A percentile compares a stretch with the other conserved stretches of the same genome.
phyloP scores from a whole-genome alignment of 2,329 filamentous ascomycete genomes.

The Harringtonia lauricola region DNA sequence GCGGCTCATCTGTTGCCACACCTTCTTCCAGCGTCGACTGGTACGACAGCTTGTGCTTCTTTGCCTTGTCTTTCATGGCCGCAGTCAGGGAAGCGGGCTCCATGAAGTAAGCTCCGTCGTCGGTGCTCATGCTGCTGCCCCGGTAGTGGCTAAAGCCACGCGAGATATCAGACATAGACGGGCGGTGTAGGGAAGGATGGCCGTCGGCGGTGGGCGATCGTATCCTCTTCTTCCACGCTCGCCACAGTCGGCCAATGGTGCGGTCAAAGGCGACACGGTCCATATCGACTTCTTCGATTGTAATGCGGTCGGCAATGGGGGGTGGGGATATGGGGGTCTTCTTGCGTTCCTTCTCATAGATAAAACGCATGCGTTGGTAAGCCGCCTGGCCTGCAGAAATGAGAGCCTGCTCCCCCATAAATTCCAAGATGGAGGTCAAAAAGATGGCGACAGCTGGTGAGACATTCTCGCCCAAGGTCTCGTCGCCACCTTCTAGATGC shows the following conservation, averaged over 20 bases:
- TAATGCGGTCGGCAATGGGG: slow-evolving; percentile 51
- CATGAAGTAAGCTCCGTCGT: too few relatives aligned
- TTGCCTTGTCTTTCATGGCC: too few relatives aligned
- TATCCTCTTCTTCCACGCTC: slow-evolving; percentile 85
- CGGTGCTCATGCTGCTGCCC: not conserved
- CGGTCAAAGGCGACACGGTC: slow-evolving; percentile 86
- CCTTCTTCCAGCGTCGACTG: too few relatives aligned
- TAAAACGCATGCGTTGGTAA: slow-evolving; percentile 52
- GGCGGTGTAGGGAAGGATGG: slow-evolving; percentile 33
- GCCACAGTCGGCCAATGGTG: slow-evolving; percentile 81
- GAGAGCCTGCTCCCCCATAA: slow-evolving; percentile 82
- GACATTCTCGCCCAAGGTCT: slow-evolving; percentile 55
- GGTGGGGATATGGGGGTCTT: slow-evolving; percentile 33
- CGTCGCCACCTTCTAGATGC: slow-evolving; percentile 49
- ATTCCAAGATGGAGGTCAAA: slow-evolving; percentile 87
- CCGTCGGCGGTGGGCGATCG: slow-evolving; percentile 41
- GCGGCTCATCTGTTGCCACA: too few relatives aligned
- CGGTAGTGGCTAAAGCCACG: slow-evolving; percentile 7
- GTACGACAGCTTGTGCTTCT: too few relatives aligned
- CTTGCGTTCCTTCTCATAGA: slow-evolving; percentile 47
- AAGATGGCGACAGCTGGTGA: slow-evolving; percentile 93
- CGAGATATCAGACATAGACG: slow-evolving; percentile 37
- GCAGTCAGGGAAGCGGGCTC: too few relatives aligned
- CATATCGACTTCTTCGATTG: slow-evolving; percentile 87
- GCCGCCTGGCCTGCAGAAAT: slow-evolving; percentile 81